These are phyloP conservation scores for Cinchona pubescens DNA, from an alignment of 257 asterid genomes.

Conservation along the genomic window DNA sequence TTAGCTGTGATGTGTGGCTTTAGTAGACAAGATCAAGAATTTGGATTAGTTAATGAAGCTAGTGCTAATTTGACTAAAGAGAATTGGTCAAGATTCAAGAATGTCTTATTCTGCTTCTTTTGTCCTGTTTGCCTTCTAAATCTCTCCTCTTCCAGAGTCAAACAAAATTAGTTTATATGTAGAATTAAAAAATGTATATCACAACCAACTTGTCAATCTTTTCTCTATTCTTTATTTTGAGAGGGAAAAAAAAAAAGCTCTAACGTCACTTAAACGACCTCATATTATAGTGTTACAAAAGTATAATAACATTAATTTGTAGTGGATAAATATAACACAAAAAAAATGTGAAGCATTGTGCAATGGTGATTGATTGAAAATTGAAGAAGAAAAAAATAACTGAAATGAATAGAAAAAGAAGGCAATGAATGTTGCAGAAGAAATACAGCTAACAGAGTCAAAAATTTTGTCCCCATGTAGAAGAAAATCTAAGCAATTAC, in stretches of 20 bases:
- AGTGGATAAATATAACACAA: background rate
- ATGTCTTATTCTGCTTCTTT: conserved; percentile 5
- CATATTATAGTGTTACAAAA: background rate
- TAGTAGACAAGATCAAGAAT: background rate
- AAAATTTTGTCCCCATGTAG: conserved; percentile 5
- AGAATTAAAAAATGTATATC: background rate
- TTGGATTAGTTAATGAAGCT: background rate
- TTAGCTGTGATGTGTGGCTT: conserved; percentile 5
- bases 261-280: background rate
- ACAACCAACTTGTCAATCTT: background rate
- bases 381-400: background rate
- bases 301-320: no score
- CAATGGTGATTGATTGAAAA: background rate
- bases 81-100: conserved; percentile 8
- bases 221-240: background rate
- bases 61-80: background rate
- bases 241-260: background rate
- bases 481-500: conserved; percentile 9
- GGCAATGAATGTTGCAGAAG: background rate
- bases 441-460: conserved; percentile 2
- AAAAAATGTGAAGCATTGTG: background rate
- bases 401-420: background rate
- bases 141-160: background rate
- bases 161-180: background rate
- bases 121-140: conserved; percentile 9